Percentiles rank a stretch among this genome's conserved stretches.
Evolutionary conservation across 257 asterid species (phyloP).

Genomic region (Coffea eugenioides): DNA sequence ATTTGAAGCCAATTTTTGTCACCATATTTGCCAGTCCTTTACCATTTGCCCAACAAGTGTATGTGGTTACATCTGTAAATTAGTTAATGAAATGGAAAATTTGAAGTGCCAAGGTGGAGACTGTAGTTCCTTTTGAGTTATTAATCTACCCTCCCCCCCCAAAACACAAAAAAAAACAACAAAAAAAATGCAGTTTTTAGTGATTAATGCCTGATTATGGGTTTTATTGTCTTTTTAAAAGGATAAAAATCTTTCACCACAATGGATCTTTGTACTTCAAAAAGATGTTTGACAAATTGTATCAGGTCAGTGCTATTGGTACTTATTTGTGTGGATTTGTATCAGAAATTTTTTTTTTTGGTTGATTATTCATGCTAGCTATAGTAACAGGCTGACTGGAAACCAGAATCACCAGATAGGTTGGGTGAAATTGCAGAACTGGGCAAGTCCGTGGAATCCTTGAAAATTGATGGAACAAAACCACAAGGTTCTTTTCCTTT

Average conservation of each 20-base stretch:
- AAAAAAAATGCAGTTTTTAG: too few species aligned
- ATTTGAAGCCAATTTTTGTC: too few species aligned
- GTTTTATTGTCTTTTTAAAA: slow-evolving; percentile 24
- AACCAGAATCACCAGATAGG: slow-evolving; percentile 77
- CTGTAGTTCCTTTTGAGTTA: neutral
- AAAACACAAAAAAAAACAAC: too few species aligned
- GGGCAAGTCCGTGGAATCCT: slow-evolving; percentile 50
- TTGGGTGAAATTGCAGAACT: slow-evolving; percentile 65
- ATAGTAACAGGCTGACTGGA: slow-evolving; percentile 81
- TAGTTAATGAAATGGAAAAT: neutral
- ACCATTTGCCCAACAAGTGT: too few species aligned
- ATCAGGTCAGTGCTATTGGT: slow-evolving; percentile 61
- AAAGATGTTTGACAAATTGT: slow-evolving; percentile 82
- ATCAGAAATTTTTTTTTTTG: slow-evolving; percentile 20
- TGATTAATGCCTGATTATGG: neutral
- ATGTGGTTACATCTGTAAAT: neutral
- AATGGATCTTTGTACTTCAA: slow-evolving; percentile 83
- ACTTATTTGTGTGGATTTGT: slow-evolving; percentile 18
- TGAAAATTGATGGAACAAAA: slow-evolving; percentile 62
- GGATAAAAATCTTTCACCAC: slow-evolving; percentile 88
- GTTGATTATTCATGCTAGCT: slow-evolving; percentile 17
- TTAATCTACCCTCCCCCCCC: too few species aligned
- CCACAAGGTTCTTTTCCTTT: slow-evolving; percentile 49
- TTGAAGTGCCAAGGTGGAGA: neutral
- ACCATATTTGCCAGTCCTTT: too few species aligned